A percentile compares a stretch with the other conserved stretches of the same genome.
phyloP scores from a whole-genome alignment of 2,329 filamentous ascomycete genomes.

The Plenodomus lindquistii region DNA sequence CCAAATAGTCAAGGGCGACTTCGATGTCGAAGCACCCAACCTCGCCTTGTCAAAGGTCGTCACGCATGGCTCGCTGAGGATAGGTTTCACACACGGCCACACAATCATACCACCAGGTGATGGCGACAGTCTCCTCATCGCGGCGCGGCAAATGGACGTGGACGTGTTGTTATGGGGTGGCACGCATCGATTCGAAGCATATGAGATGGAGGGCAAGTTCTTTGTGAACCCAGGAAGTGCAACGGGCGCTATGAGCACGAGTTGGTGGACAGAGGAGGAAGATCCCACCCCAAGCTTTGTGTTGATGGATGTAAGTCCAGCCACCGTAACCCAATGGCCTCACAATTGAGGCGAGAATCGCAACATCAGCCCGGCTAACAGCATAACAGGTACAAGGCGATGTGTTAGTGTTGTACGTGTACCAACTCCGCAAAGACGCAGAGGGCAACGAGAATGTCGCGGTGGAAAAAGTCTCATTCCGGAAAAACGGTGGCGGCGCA shows the following conservation, averaged over 20 bases:
- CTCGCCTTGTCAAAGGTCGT: conserved; percentile 70
- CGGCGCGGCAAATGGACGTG: conserved; percentile 72
- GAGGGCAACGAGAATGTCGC: conserved; percentile 58
- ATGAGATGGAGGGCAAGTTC: conserved; percentile 73
- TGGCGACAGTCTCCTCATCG: conserved; percentile 68
- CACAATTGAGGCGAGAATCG: neutral
- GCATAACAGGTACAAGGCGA: conserved; percentile 82
- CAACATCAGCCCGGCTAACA: conserved; percentile 20
- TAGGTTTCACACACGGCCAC: conserved; percentile 72
- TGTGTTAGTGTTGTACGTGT: conserved; percentile 93
- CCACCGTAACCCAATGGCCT: neutral
- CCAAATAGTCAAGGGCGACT: conserved; percentile 72
- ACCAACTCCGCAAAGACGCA: conserved; percentile 61
- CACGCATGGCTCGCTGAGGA: conserved; percentile 68
- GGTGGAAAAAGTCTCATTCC: conserved; percentile 61
- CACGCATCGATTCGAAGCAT: conserved; percentile 71
- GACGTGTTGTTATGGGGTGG: conserved; percentile 71
- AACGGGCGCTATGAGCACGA: conserved; percentile 66
- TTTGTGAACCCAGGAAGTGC: conserved; percentile 72
- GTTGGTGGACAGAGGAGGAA: conserved; percentile 59
- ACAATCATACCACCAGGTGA: conserved; percentile 72
- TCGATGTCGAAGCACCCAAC: conserved; percentile 68
- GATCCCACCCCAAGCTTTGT: conserved; percentile 91
- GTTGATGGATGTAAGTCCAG: conserved; percentile 85
- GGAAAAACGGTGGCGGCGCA: conserved; percentile 52